phyloP scores from a whole-genome alignment of 179 eudicot genomes.

The Spinacia oleracea region DNA sequence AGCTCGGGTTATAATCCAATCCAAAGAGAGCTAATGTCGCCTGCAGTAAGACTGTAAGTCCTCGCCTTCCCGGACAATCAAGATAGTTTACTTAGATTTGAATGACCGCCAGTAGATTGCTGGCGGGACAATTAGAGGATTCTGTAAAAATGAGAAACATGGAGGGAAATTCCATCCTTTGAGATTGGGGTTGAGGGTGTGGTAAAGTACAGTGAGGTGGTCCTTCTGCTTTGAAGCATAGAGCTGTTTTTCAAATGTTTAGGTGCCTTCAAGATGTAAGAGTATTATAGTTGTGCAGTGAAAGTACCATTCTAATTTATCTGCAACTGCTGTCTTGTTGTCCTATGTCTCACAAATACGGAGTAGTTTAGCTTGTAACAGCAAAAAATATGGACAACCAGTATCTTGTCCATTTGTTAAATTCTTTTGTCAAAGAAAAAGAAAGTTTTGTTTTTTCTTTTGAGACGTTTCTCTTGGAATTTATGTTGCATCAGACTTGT shows the following conservation, averaged over 20 bases:
- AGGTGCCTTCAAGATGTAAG: slow-evolving; percentile 10
- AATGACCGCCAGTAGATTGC: background rate
- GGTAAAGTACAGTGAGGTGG: slow-evolving; percentile 23
- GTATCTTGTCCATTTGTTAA: slow-evolving; percentile 22
- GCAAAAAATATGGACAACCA: slow-evolving; percentile 18
- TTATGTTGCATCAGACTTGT: background rate
- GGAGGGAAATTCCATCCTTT: background rate
- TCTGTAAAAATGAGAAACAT: background rate
- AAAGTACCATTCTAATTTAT: slow-evolving; percentile 9
- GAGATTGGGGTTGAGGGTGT: background rate
- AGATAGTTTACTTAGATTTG: background rate
- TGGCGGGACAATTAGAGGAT: slow-evolving; percentile 1
- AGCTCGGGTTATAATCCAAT: slow-evolving; percentile 89
- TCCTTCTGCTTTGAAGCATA: slow-evolving; percentile 19
- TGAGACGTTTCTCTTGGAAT: background rate
- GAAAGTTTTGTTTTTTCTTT: background rate
- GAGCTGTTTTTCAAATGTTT: slow-evolving; percentile 19
- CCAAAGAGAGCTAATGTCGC: slow-evolving; percentile 39
- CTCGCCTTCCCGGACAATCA: slow-evolving; percentile 2
- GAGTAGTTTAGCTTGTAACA: slow-evolving; percentile 21
- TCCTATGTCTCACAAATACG: slow-evolving; percentile 17
- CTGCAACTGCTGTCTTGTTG: slow-evolving; percentile 16
- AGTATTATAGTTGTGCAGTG: background rate
- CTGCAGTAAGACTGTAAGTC: slow-evolving; percentile 17
- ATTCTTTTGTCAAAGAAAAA: slow-evolving; percentile 1